Conservation (phyloP, 2,329 filamentous ascomycete species). For the Pseudofabraea citricarpa region DNA sequence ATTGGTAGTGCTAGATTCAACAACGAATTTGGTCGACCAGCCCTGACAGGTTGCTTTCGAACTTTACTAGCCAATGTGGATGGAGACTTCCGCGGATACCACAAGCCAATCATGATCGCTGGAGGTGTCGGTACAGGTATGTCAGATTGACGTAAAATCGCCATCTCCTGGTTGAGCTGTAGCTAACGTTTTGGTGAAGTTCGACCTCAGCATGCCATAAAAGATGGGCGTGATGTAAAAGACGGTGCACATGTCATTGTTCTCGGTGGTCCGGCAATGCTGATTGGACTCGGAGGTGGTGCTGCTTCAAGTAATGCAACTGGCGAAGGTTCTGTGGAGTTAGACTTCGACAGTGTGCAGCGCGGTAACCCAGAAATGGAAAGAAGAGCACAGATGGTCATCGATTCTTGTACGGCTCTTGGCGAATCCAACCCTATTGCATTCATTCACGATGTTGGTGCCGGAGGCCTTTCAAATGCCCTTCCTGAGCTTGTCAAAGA, state of each 20-base stretch:
- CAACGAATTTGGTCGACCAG: conserved; percentile 94
- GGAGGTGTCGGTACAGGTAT: conserved; percentile 88
- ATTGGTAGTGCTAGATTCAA: conserved; percentile 95
- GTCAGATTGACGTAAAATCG: background rate
- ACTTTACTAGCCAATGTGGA: conserved; percentile 73
- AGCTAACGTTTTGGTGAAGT: background rate
- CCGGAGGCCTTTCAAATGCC: conserved; percentile 78
- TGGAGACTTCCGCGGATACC: conserved; percentile 79
- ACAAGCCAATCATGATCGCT: conserved; percentile 98
- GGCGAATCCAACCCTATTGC: conserved; percentile 84
- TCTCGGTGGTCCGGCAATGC: conserved; percentile 92
- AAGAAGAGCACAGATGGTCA: conserved; percentile 93
- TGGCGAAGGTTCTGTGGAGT: conserved; percentile 80
- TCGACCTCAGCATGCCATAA: conserved; percentile 83
- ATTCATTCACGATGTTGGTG: conserved; percentile 96
- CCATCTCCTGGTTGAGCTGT: background rate
- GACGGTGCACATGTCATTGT: conserved; percentile 90
- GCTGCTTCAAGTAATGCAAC: conserved; percentile 89
- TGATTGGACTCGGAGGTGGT: conserved; percentile 93
- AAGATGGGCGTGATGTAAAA: conserved; percentile 72
- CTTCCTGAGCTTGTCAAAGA: conserved; percentile 89
- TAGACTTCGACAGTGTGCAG: conserved; percentile 97
- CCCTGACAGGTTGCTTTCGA: conserved; percentile 83
- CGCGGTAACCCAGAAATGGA: conserved; percentile 96
- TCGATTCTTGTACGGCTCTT: conserved; percentile 85